A percentile compares a stretch with the other conserved stretches of the same genome.
Conservation (phyloP, 371 early-diverging fungal species). For the Enterospora canceri region DNA sequence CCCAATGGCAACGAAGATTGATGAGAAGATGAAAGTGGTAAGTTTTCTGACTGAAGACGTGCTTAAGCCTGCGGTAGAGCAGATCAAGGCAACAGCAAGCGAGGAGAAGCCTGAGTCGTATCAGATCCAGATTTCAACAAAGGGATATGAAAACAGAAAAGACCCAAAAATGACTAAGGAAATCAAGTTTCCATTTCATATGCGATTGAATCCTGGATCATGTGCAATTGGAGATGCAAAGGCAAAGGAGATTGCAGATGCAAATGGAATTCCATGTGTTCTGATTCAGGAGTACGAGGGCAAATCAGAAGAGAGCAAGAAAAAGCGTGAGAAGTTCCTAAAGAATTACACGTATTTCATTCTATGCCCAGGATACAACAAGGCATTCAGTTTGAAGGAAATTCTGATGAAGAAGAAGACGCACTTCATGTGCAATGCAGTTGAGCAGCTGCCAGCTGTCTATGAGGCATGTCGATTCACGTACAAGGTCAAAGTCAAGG, state of each 20-base stretch:
- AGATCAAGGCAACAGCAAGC: constrained; percentile 25
- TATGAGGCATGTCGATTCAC: constrained; percentile 82
- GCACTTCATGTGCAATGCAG: constrained; percentile 88
- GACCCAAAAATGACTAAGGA: constrained; percentile 96
- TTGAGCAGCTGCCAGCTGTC: constrained; percentile 73
- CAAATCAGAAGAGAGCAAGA: constrained; percentile 97
- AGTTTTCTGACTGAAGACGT: constrained; percentile 22
- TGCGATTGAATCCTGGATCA: constrained; percentile 76
- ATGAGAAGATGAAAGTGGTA: constrained; percentile 29
- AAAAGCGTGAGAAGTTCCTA: constrained; percentile 88
- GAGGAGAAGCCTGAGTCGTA: constrained; percentile 64
- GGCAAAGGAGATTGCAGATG: constrained; percentile 81
- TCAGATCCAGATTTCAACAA: constrained; percentile 88
- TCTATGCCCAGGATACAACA: constrained; percentile 85
- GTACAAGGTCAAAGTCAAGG: constrained; percentile 96
- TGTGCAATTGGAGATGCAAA: constrained; percentile 87
- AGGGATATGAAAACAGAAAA: constrained; percentile 96
- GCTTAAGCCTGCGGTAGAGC: constrained; percentile 13
- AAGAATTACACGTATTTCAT: constrained; percentile 82
- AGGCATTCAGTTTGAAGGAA: constrained; percentile 89
- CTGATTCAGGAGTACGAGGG: constrained; percentile 82
- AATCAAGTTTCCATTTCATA: constrained; percentile 75
- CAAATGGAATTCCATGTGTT: constrained; percentile 73
- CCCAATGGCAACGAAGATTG: neutral
- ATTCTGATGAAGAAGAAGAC: constrained; percentile 80